Percentiles rank a stretch among this genome's conserved stretches.
phyloP scores from a whole-genome alignment of 495 filamentous ascomycete genomes.

The Neurospora sp. region DNA sequence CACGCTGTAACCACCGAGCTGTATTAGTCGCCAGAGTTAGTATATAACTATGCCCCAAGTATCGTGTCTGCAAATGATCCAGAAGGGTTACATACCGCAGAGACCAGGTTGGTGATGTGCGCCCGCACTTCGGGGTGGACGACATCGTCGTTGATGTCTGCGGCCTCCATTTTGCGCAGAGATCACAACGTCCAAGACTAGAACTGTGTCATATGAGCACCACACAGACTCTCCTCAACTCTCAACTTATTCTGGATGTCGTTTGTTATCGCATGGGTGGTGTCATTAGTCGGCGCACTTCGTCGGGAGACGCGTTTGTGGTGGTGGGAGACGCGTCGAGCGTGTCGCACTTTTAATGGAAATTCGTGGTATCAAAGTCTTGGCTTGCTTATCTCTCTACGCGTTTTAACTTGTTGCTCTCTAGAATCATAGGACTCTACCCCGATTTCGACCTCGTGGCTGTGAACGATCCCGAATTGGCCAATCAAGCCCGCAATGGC shows the following conservation, averaged over 20 bases:
- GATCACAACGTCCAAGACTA: conserved; percentile 3
- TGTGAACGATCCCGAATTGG: not conserved
- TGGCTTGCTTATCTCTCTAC: not conserved
- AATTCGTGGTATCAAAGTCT: not conserved
- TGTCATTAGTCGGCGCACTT: not conserved
- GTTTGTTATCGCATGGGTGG: not conserved
- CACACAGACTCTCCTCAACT: not conserved
- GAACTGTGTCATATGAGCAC: not conserved
- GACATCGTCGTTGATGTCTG: conserved; percentile 39
- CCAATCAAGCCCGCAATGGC: not conserved
- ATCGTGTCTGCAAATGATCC: not conserved
- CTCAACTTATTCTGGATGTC: not conserved
- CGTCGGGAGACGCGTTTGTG: not conserved
- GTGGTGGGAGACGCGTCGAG: not conserved
- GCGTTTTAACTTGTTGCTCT: not conserved
- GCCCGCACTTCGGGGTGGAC: conserved; percentile 84
- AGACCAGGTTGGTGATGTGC: conserved; percentile 83
- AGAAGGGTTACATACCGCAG: conserved; percentile 55
- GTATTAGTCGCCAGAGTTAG: conserved; percentile 1
- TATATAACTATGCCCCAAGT: not conserved
- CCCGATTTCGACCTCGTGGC: not conserved
- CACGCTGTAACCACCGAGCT: conserved; percentile 81
- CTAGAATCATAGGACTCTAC: not conserved
- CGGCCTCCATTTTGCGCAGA: conserved; percentile 37
- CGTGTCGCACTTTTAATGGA: not conserved